These are phyloP conservation scores for Speleostelium caveatum DNA, from an alignment of 78 protist species.

Conservation along the genomic window DNA sequence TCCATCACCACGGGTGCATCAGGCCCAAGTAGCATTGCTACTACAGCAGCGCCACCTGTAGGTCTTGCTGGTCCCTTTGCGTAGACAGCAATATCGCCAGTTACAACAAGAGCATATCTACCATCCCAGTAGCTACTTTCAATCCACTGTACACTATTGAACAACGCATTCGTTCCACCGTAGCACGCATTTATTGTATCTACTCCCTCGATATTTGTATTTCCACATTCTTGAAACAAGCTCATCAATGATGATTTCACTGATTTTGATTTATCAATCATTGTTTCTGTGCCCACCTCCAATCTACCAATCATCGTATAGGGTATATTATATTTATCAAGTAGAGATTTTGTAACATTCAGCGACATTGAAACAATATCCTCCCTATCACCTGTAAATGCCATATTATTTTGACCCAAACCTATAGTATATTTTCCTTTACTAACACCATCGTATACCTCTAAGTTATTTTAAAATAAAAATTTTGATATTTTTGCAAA, in stretches of 20 bases:
- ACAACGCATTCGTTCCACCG: conserved; percentile 97
- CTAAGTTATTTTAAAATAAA: neutral
- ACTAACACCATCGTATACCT: conserved; percentile 67
- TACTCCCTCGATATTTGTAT: conserved; percentile 75
- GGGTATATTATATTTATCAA: conserved; percentile 70
- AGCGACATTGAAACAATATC: conserved; percentile 94
- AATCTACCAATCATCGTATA: conserved; percentile 90
- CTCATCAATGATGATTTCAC: conserved; percentile 90
- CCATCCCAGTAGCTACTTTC: conserved; percentile 96
- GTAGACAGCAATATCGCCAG: conserved; percentile 96
- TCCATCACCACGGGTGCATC: conserved; percentile 94
- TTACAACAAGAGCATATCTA: conserved; percentile 93
- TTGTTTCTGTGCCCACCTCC: conserved; percentile 97
- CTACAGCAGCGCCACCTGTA: conserved; percentile 93
- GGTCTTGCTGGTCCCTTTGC: conserved; percentile 86
- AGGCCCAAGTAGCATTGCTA: conserved; percentile 97
- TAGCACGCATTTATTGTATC: conserved; percentile 97
- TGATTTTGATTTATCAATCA: conserved; percentile 94
- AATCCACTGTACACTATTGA: conserved; percentile 94
- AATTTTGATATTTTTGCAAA: too few species aligned
- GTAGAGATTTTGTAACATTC: conserved; percentile 68
- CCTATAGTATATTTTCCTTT: conserved; percentile 97
- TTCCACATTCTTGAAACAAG: conserved; percentile 85
- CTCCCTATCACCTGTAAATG: conserved; percentile 91
- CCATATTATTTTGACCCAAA: conserved; percentile 94